phyloP scores from a whole-genome alignment of 2,329 filamentous ascomycete genomes.

The Dactylellina drechsleri region DNA sequence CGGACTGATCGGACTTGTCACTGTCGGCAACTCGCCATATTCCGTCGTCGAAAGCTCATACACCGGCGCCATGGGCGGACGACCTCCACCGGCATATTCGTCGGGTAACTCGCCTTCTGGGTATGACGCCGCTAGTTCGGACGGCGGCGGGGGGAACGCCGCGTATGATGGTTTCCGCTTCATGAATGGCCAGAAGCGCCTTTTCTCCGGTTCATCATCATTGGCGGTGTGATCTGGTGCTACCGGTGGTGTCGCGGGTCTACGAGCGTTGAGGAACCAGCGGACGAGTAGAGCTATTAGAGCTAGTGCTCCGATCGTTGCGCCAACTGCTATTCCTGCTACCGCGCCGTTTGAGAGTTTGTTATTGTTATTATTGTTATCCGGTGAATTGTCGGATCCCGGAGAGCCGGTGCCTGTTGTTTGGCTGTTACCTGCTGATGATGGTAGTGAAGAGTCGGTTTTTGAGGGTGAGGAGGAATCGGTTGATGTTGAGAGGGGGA shows the following conservation, averaged over 20 bases:
- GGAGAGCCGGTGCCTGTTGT: slow-evolving; percentile 4
- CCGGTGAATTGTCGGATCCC: slow-evolving; percentile 5
- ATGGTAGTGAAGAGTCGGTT: not conserved
- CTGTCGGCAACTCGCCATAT: slow-evolving; percentile 21
- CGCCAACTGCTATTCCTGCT: slow-evolving; percentile 45
- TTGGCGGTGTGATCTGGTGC: slow-evolving; percentile 30
- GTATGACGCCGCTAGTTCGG: slow-evolving; percentile 32
- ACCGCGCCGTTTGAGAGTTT: slow-evolving; percentile 33
- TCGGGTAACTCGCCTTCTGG: not conserved
- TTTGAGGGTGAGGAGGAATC: slow-evolving; percentile 2
- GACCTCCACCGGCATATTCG: no score
- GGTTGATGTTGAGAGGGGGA: slow-evolving; percentile 16
- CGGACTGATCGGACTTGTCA: slow-evolving; percentile 12
- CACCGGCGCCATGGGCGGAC: slow-evolving; percentile 9
- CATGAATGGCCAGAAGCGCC: slow-evolving; percentile 18
- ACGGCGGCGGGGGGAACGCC: slow-evolving; percentile 25
- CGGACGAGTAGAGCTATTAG: slow-evolving; percentile 13
- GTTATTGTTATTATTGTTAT: no score
- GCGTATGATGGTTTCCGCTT: slow-evolving; percentile 28
- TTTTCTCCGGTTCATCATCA: slow-evolving; percentile 18
- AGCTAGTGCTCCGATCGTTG: slow-evolving; percentile 15
- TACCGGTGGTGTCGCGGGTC: slow-evolving; percentile 17
- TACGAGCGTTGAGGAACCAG: slow-evolving; percentile 14
- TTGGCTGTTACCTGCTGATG: not conserved
- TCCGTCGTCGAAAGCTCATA: slow-evolving; percentile 29